Percentiles rank a stretch among this genome's conserved stretches.
phyloP scores from a whole-genome alignment of 208 protist species.

The Trypanosoma congolense region DNA sequence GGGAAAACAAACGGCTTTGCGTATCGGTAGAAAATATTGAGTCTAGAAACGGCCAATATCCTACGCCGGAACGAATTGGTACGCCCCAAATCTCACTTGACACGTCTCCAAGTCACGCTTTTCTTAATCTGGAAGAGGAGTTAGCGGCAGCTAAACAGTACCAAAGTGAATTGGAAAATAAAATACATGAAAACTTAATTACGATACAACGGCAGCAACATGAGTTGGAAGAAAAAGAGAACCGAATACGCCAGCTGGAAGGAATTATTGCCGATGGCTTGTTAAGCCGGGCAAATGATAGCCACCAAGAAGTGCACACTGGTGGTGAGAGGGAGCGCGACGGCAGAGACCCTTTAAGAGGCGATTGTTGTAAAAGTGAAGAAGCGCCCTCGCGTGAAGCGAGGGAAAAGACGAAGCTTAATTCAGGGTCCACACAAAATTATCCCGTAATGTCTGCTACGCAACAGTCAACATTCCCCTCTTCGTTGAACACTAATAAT shows the following conservation, averaged over 20 bases:
- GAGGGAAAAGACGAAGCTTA: background rate
- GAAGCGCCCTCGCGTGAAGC: too few species aligned
- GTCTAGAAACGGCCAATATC: too few species aligned
- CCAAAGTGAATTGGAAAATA: constrained; percentile 42
- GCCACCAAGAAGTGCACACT: background rate
- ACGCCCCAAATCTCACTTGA: too few species aligned
- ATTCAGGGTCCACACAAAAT: background rate
- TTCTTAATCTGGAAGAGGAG: too few species aligned
- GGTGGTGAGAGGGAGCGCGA: background rate
- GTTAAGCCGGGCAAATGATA: constrained; percentile 17
- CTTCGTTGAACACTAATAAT: too few species aligned
- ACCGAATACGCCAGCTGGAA: constrained; percentile 77
- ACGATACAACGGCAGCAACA: constrained; percentile 33
- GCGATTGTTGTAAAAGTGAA: background rate
- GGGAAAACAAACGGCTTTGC: constrained; percentile 41
- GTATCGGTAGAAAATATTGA: too few species aligned
- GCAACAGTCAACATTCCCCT: too few species aligned
- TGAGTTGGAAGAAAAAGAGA: constrained; percentile 49
- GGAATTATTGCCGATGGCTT: constrained; percentile 71
- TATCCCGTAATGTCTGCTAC: too few species aligned
- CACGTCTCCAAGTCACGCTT: too few species aligned
- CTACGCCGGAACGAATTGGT: too few species aligned
- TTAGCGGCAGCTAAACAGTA: constrained; percentile 8
- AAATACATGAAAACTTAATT: constrained; percentile 30
- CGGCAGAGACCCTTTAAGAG: background rate